Evolutionary conservation across 257 asterid species (phyloP).

Genomic region (Solanum arcanum): DNA sequence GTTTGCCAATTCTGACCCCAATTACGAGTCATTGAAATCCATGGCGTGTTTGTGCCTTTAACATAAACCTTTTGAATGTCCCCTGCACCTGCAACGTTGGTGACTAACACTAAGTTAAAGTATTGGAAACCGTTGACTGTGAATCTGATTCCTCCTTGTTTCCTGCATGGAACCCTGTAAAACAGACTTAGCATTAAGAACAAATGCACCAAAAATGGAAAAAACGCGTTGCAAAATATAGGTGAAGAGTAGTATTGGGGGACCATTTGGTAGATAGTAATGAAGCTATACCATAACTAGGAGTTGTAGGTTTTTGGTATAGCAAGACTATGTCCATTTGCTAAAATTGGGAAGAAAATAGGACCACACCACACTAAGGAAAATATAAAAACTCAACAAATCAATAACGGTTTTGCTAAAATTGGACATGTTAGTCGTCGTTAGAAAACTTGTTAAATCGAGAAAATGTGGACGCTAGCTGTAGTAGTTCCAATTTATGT

Average conservation of each 20-base stretch:
- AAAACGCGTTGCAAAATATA: background rate
- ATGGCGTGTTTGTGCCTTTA: constrained; percentile 46
- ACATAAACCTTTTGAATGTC: constrained; percentile 40
- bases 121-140: constrained; percentile 60
- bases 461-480: background rate
- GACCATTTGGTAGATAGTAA: background rate
- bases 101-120: constrained; percentile 57
- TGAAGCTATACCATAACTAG: background rate
- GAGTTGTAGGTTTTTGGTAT: background rate
- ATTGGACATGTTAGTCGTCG: no score
- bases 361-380: background rate
- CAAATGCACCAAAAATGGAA: background rate
- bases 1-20: constrained; percentile 92
- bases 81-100: constrained; percentile 78
- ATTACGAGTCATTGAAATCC: constrained; percentile 63
- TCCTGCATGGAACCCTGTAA: constrained; percentile 38
- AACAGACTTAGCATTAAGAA: background rate
- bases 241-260: background rate
- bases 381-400: no score
- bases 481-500: background rate
- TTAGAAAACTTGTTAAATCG: background rate
- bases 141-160: constrained; percentile 54
- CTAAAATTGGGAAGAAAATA: background rate
- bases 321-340: background rate
- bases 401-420: no score